Base-by-base conservation (phyloP, 2,329 filamentous ascomycete genomes). In the Byssoonygena ceratinophila region DNA sequence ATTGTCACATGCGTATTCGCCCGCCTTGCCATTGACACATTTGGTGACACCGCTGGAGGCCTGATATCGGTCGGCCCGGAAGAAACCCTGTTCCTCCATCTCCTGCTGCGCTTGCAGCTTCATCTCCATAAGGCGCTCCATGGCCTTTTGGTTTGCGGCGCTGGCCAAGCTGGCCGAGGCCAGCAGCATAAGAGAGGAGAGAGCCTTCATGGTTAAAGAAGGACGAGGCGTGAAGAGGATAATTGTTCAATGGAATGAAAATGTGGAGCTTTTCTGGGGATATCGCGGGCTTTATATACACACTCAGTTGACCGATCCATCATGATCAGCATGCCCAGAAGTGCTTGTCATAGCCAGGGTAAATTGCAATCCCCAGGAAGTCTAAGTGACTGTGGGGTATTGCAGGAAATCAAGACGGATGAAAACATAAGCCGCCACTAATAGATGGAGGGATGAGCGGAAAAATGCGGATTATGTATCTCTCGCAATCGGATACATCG, bases 1-100 rank as follows among this genome's bases (percentile, higher is more conserved):
- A 40, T 68, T 69, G 11, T 63, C 63, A 60, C 68, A 71, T 5
- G 57, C 56, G 53, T 69, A 68, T 45, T 65, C 66, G 40, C 66
- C 67, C 9, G 65, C 61, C 55, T 63, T 64, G 23, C 67, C 66
- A 27, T 64, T 56, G 20, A 59, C 55, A 53, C 67, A 70, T 8
- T 59, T 53, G 22, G 31, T 29, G 11, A 40, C 37, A 4, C 22
- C 11, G 16, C 48, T 46, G 25, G 44, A 51, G 31, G 46, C 37
- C n/a, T 29, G 37, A 31, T 54, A 55, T 53, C 51, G 18, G 32
- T 45, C 54, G 16, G 51, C 23, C 14, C 43, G 16, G 45, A 57
- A 58, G 18, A 48, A 27, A 31, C 57, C 57, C 5, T 52, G 8
- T 7, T 41, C 29, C 16, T 53, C 46, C 40, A 55, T 52, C 4